These are phyloP conservation scores for Allomyces arbusculus DNA, from an alignment of 192 early-diverging fungal species.

Conservation along the genomic window DNA sequence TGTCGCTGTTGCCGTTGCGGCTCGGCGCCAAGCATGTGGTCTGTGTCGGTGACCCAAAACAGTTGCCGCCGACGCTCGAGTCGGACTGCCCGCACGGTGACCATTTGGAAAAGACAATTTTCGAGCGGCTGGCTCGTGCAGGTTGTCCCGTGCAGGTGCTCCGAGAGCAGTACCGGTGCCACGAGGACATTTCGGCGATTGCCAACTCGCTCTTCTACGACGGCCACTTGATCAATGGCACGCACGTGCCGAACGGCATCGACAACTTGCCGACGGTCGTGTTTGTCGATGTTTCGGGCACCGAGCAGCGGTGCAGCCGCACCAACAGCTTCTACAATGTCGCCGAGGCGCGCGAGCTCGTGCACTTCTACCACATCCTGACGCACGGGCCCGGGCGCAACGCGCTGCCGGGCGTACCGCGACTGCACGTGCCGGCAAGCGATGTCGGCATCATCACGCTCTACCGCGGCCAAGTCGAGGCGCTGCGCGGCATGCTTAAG, in stretches of 20 bases:
- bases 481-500: conserved; percentile 2
- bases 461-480: conserved; percentile 5
- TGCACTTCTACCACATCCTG: neutral
- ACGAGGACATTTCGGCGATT: conserved; percentile 20
- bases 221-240: conserved; percentile 13
- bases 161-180: conserved; percentile 10
- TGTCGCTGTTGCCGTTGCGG: conserved; percentile 4
- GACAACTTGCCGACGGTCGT: conserved; percentile 17
- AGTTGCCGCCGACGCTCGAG: conserved; percentile 4
- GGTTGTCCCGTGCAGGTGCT: neutral
- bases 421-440: conserved; percentile 7
- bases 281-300: conserved; percentile 7
- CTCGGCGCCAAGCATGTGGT: conserved; percentile 1
- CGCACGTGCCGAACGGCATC: conserved; percentile 21
- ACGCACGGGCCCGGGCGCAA: neutral
- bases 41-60: conserved; percentile 4
- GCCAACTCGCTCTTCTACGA: conserved; percentile 24
- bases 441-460: conserved; percentile 15
- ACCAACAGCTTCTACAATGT: conserved; percentile 13
- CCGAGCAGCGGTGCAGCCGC: conserved; percentile 7
- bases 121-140: conserved; percentile 4
- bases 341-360: neutral
- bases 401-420: neutral
- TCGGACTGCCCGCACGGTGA: neutral
- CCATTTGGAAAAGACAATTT: conserved; percentile 2